Evolutionary conservation across 371 early-diverging fungal genomes (phyloP), one percentile per base, ranked within the genome.

Genomic region (Chytridium lagenaria): DNA sequence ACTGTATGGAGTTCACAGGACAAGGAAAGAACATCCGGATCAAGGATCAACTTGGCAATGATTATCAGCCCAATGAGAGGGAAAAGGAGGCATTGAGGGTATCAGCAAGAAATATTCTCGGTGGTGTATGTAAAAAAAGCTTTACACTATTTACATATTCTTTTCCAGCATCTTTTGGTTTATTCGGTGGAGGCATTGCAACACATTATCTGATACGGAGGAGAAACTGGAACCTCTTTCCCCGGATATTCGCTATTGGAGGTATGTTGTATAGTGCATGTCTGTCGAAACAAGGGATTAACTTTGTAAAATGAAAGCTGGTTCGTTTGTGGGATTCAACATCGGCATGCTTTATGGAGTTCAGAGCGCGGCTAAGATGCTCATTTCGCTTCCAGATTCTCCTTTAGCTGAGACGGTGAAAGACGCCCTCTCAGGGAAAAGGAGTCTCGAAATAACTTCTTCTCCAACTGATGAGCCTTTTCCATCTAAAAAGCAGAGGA

Each of bases 301-400:
- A 19, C 44, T 44, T 19, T 7, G 44, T 19, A 12, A 44, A 26
- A 10, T 52, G 12, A 15, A 22, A 52, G 55, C 26, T 7, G 55
- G n/a, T 5, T 12, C 34, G 34, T 61, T 61, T 37, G 61, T 61
- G 3, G 61, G 61, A 34, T 61, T 61, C 10, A 61, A 61, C 36
- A 33, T 61, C 19, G 61, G 61, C 3, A 61, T 37, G 36, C 10
- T 61, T 37, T 28, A 33, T 61, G 61, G 61, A 15, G 16, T 61
- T 3, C 15, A 10, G 23, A 7, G 23, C 12, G 61, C 61, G 34
- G 37, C 61, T 5, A 2, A 30, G 36, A 23, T 34, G n/a, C 7
- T 61, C 15, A 37, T 26, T 7, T 61, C 61, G 15, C 7, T 61
- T 15, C 61, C 61, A 34, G 36, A 61, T 36, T 61, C 61, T 30